Percentiles rank a stretch among this genome's conserved stretches.
Evolutionary conservation across 345 rosid genomes (phyloP).

Genomic region (Anastatica hierochuntica): DNA sequence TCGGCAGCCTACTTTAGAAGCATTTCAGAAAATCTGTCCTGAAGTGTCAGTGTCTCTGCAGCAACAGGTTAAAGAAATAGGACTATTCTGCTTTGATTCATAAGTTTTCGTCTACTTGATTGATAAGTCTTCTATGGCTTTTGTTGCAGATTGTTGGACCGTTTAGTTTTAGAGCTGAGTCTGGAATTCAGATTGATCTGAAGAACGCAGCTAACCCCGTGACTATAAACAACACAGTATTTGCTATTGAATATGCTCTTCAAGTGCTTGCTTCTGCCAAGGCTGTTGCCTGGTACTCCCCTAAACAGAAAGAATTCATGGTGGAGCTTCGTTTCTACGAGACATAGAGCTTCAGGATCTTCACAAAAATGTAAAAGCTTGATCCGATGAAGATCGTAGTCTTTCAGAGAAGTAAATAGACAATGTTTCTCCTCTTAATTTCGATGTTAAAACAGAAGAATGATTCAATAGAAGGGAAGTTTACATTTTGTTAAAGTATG

Average conservation of each 20-base stretch:
- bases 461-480: conserved; percentile 32
- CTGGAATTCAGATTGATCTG: conserved; percentile 48
- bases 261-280: conserved; percentile 89
- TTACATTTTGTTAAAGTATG: conserved; percentile 54
- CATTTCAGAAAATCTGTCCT: conserved; percentile 58
- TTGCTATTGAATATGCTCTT: conserved; percentile 76
- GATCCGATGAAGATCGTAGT: conserved; percentile 5
- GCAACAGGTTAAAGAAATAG: conserved; percentile 65
- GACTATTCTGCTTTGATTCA: conserved; percentile 1
- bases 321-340: conserved; percentile 80
- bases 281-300: conserved; percentile 89
- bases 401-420: conserved; percentile 14
- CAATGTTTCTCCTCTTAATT: background rate
- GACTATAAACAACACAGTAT: conserved; percentile 43
- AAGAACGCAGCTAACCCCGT: conserved; percentile 37
- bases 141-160: conserved; percentile 78
- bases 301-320: conserved; percentile 72
- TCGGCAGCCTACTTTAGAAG: conserved; percentile 42
- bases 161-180: conserved; percentile 76
- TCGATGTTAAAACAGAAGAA: background rate
- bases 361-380: conserved; percentile 10
- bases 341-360: conserved; percentile 27
- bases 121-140: background rate
- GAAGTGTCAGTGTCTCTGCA: conserved; percentile 58
- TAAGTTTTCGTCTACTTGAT: conserved; percentile 16